Conservation (phyloP, 1,284 basidiomycete species). For the Ceratobasidium sp. region DNA sequence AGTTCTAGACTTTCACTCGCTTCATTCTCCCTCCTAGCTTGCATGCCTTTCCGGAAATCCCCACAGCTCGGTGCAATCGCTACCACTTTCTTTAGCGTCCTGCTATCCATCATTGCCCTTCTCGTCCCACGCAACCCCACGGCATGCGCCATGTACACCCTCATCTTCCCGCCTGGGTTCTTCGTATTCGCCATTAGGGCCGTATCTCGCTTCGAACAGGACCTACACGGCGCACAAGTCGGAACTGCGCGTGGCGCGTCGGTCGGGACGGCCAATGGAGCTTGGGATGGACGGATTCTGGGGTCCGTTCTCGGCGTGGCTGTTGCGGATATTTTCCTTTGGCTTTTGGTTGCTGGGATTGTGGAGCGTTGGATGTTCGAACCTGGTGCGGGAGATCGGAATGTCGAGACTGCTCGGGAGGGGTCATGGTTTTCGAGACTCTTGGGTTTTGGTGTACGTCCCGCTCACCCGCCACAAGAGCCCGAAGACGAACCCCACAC, state of each 20-base stretch:
- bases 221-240: conserved; percentile 2
- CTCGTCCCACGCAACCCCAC: conserved; percentile 64
- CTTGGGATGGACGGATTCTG: conserved; percentile 63
- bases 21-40: conserved; percentile 77
- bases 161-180: conserved; percentile 81
- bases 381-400: conserved; percentile 58
- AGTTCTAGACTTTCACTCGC: conserved; percentile 62
- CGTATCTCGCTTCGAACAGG: conserved; percentile 27
- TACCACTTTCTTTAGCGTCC: conserved; percentile 73
- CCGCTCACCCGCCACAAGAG: too few species aligned
- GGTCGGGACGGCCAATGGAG: neutral
- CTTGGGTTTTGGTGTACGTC: conserved; percentile 22
- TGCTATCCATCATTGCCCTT: conserved; percentile 77
- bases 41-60: conserved; percentile 76
- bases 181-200: conserved; percentile 71
- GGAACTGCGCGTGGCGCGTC: neutral
- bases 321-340: conserved; percentile 76
- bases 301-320: conserved; percentile 73
- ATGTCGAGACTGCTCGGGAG: conserved; percentile 36
- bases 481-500: conserved; percentile 53
- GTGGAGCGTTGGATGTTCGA: conserved; percentile 76
- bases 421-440: conserved; percentile 55
- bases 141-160: conserved; percentile 69
- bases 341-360: conserved; percentile 72
- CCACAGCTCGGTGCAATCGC: conserved; percentile 79